Conservation (phyloP, 768 basidiomycete species). For the Suillus tomentosus region DNA sequence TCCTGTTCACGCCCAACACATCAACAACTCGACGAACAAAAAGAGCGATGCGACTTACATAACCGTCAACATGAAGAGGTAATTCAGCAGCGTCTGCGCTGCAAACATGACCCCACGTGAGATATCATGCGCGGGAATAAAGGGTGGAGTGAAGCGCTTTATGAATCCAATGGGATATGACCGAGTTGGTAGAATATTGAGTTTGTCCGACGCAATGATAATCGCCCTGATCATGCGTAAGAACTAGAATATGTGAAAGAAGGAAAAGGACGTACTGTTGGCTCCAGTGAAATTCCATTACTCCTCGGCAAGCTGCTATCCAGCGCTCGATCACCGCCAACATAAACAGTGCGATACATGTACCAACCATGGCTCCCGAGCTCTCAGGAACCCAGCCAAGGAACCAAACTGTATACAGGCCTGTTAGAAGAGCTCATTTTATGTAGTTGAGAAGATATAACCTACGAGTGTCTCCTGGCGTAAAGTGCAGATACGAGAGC, state of each 20-base stretch:
- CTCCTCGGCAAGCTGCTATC: conserved; percentile 57
- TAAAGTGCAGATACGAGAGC: conserved; percentile 66
- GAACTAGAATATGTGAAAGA: neutral
- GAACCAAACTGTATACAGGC: conserved; percentile 45
- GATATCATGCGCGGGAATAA: conserved; percentile 62
- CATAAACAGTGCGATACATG: conserved; percentile 78
- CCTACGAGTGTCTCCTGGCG: conserved; percentile 52
- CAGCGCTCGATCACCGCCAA: conserved; percentile 75
- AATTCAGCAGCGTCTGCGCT: conserved; percentile 53
- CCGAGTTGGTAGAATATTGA: conserved; percentile 20
- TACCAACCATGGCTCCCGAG: conserved; percentile 65
- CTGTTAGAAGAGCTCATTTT: conserved; percentile 7
- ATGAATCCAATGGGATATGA: conserved; percentile 7
- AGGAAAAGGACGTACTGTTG: conserved; percentile 40
- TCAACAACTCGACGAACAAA: conserved; percentile 4
- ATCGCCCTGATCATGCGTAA: conserved; percentile 31
- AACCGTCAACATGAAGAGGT: conserved; percentile 72
- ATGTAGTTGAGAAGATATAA: conserved; percentile 29
- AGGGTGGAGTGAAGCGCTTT: conserved; percentile 49
- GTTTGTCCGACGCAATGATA: conserved; percentile 29
- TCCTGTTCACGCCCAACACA: conserved; percentile 46
- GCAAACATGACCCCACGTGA: conserved; percentile 61
- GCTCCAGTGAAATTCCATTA: conserved; percentile 61
- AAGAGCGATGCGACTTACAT: conserved; percentile 50
- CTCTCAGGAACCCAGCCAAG: conserved; percentile 71